Base-by-base conservation (phyloP, 306 rosid species). In the Sicyos edulis region DNA sequence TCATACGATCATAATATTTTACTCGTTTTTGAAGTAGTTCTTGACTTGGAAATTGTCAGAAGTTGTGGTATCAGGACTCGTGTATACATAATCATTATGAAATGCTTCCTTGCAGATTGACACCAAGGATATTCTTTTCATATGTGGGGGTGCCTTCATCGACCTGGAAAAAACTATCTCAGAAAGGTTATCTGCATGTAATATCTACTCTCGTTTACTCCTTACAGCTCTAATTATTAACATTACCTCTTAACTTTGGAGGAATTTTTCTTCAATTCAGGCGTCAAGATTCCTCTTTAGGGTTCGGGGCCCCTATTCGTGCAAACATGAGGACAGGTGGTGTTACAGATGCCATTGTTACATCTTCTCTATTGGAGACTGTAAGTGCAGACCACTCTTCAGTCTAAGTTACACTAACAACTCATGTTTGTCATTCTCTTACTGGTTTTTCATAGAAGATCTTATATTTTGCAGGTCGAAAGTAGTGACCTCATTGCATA, bases 101-200 rank as follows among this genome's bases (percentile, higher is more conserved):
- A 68, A 17, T 29, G 26, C n/a, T 71, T 54, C 26, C 78, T 60
- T 64, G 24, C 91, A 95, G 99, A 91, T 95, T 73, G 97, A 95
- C 81, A 95, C 99, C 7, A 95, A 95, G 86, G 92, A 95, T 72
- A 91, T 95, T 81, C 99, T 95, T 71, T 95, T 95, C 86, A 87
- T 95, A 70, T n/a, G n/a, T n/a, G n/a, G n/a, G n/a, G n/a, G n/a
- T n/a, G n/a, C n/a, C n/a, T n/a, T n/a, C n/a, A n/a, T 87, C 70
- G 99, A 95, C 87, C 83, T 93, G 19, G 99, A 95, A 89, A 95
- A 95, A 82, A 95, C 99, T 13, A 86, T 95, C 85, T 95, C 99
- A 42, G 99, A 95, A 84, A 95, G 99, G 99, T 95, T 78, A 59
- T 73, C 53, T 52, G 70, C 52, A 78, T 70, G 56, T 75, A 71